Percentiles rank a stretch among this genome's conserved stretches.
These are phyloP conservation scores for Amaranthus hypochondriacus DNA, from an alignment of 148 eudicot species.

Conservation along the genomic window DNA sequence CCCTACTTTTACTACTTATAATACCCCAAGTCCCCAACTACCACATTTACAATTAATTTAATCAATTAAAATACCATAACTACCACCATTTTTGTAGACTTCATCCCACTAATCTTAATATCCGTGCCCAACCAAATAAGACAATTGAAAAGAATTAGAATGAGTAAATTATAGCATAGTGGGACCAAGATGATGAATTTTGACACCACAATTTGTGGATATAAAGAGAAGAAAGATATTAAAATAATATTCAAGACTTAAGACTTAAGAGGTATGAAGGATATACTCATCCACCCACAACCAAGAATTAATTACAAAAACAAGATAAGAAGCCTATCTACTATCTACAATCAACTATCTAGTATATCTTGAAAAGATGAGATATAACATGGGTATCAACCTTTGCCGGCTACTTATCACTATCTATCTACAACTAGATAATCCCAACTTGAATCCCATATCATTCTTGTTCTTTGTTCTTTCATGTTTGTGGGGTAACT, in stretches of 20 bases:
- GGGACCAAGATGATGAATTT: conserved; percentile 13
- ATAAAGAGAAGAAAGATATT: neutral
- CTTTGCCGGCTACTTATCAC: conserved; percentile 28
- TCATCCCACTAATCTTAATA: too few species aligned
- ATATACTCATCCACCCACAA: conserved; percentile 18
- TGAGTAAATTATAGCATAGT: too few species aligned
- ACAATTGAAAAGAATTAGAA: neutral
- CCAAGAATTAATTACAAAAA: conserved; percentile 5
- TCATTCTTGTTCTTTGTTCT: neutral
- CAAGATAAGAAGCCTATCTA: conserved; percentile 18
- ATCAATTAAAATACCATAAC: too few species aligned
- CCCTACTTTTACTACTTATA: too few species aligned
- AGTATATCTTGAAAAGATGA: conserved; percentile 26
- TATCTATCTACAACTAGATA: conserved; percentile 22
- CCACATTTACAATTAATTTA: too few species aligned
- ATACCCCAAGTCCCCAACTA: too few species aligned
- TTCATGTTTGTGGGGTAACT: neutral
- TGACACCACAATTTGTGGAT: conserved; percentile 20
- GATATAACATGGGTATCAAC: conserved; percentile 28
- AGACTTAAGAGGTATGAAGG: neutral
- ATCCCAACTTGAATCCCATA: conserved; percentile 14
- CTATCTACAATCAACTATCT: neutral
- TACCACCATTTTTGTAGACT: too few species aligned
- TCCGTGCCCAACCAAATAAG: neutral
- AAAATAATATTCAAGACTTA: too few species aligned